These are phyloP conservation scores for Lactifluus subvellereus DNA, from an alignment of 768 basidiomycete species.

Conservation along the genomic window DNA sequence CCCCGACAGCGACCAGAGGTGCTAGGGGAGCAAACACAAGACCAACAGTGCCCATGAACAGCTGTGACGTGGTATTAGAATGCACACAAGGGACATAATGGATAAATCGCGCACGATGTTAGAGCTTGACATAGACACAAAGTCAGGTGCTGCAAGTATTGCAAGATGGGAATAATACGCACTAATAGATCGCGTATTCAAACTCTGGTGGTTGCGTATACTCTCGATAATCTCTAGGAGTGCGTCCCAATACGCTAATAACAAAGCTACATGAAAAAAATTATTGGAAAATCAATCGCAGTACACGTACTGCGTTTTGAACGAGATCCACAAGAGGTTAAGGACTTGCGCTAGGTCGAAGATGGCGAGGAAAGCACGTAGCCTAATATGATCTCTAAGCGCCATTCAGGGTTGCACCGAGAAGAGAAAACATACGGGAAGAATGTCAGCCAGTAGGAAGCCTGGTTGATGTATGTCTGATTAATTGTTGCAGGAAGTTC, in stretches of 20 bases:
- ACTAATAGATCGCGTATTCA: slow-evolving; percentile 83
- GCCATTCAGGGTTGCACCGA: neutral
- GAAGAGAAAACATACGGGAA: slow-evolving; percentile 63
- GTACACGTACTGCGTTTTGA: slow-evolving; percentile 68
- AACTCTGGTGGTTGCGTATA: slow-evolving; percentile 90
- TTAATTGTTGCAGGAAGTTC: slow-evolving; percentile 72
- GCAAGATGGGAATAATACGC: slow-evolving; percentile 30
- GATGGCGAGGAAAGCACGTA: slow-evolving; percentile 90
- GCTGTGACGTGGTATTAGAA: slow-evolving; percentile 34
- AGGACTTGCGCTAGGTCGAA: slow-evolving; percentile 96
- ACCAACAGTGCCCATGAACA: slow-evolving; percentile 91
- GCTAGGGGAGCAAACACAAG: slow-evolving; percentile 93
- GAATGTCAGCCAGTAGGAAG: slow-evolving; percentile 89
- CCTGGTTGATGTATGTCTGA: slow-evolving; percentile 83
- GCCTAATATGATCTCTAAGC: slow-evolving; percentile 35
- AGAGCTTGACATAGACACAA: slow-evolving; percentile 34
- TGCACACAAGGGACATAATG: slow-evolving; percentile 10
- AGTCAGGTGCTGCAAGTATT: slow-evolving; percentile 2
- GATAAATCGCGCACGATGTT: slow-evolving; percentile 44
- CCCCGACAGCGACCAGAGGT: slow-evolving; percentile 81
- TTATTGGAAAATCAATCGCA: neutral
- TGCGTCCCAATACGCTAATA: slow-evolving; percentile 71
- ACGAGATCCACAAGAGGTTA: slow-evolving; percentile 79
- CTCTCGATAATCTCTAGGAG: slow-evolving; percentile 83
- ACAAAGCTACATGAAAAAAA: slow-evolving; percentile 7